These are phyloP conservation scores for Bisporella sp. DNA, from an alignment of 2,329 filamentous ascomycete species.

Conservation along the genomic window DNA sequence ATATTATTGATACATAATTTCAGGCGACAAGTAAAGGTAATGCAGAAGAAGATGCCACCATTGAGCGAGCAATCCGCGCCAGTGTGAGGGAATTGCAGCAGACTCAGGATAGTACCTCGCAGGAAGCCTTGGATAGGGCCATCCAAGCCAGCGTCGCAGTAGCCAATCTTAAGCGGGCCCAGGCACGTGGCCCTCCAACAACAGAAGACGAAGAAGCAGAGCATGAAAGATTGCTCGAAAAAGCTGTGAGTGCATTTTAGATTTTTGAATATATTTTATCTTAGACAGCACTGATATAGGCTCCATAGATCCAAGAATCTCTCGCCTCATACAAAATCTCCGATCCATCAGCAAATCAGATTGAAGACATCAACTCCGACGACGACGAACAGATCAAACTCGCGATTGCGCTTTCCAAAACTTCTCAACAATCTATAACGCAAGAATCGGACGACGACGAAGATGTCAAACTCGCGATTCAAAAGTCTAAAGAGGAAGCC, in stretches of 20 bases:
- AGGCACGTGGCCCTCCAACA: background rate
- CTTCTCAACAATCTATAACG: constrained; percentile 1
- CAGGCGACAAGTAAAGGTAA: constrained; percentile 63
- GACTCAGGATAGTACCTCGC: constrained; percentile 23
- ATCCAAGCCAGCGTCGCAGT: constrained; percentile 42
- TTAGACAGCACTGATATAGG: too few relatives aligned
- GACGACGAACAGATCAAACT: constrained; percentile 33
- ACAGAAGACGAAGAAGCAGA: constrained; percentile 39
- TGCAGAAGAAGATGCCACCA: constrained; percentile 57
- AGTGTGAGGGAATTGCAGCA: constrained; percentile 54
- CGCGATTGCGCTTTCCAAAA: constrained; percentile 35
- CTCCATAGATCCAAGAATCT: constrained; percentile 40
- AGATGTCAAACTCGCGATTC: constrained; percentile 17
- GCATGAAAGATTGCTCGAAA: constrained; percentile 48
- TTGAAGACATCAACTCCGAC: constrained; percentile 14
- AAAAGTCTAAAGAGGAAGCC: constrained; percentile 26
- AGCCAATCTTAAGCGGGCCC: constrained; percentile 23
- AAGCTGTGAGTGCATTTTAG: constrained; percentile 31
- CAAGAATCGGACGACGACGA: constrained; percentile 18
- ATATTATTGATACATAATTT: background rate
- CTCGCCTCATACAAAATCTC: constrained; percentile 24
- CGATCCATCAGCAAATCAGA: constrained; percentile 5
- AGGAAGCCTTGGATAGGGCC: constrained; percentile 40
- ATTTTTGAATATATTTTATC: background rate
- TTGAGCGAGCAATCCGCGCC: constrained; percentile 69